Evolutionary conservation across 2,329 filamentous ascomycete genomes (phyloP), one percentile per base, ranked within the genome.

Genomic region (Fusarium veterinarium): DNA sequence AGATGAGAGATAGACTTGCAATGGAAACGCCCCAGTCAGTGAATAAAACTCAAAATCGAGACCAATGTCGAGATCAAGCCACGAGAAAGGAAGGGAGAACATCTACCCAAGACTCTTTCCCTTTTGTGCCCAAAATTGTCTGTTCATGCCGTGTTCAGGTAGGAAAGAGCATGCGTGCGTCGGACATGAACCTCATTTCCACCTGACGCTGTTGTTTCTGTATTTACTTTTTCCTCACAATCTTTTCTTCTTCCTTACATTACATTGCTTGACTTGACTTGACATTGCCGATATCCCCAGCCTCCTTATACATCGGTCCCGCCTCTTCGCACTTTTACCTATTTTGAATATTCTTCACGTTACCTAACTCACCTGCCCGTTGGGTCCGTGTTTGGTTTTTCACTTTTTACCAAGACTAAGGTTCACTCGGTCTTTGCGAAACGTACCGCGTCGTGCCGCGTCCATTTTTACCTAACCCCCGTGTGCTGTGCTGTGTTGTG

Each of bases 391-490:
- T 68, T 53, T 46, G 8, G 38, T 61, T 57, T 40, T 61, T 14
- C 16, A 19, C 19, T 33, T 51, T 51, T 44, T 23, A 48, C 51
- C 33, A 64, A 19, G 19, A 28, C 60, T 33, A 66, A 60, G 60
- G 65, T 69, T 64, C 58, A 35, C 13, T 30, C 23, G 49, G 44
- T 45, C 44, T 44, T 25, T 46, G 30, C 55, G 35, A 73, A 69
- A 19, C 64, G 56, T 51, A 62, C 61, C 68, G 68, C 52, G 69
- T 64, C 69, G 67, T 67, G 41, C 68, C 71, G 71, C 64, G 68
- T 74, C 61, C 68, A 23, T 28, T 38, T 42, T 25, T 9, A 51
- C 31, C 31, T 25, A 16, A 53, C 25, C 46, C 48, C 37, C 56
- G 51, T 67, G 49, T 48, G 20, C 44, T 33, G 46, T n/a, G 48